These are phyloP conservation scores for Sporothrix pseudoabietina DNA, from an alignment of 2,329 filamentous ascomycete genomes.

Conservation along the genomic window DNA sequence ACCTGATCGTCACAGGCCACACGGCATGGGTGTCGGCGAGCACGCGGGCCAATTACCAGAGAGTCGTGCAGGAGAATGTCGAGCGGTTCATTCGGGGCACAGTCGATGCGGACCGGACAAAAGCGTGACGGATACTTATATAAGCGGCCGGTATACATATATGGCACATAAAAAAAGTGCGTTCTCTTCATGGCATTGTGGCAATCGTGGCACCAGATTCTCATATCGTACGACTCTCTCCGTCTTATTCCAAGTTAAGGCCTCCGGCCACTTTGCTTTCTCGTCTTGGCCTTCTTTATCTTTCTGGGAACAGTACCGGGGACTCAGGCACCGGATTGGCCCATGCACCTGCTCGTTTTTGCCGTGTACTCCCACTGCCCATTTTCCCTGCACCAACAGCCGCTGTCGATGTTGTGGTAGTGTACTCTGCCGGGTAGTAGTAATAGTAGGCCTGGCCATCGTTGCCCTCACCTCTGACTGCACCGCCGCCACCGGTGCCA, in stretches of 20 bases:
- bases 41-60: constrained; percentile 35
- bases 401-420: not conserved
- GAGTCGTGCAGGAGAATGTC: constrained; percentile 33
- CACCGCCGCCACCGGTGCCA: not conserved
- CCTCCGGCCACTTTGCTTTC: not conserved
- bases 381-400: not conserved
- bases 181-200: not conserved
- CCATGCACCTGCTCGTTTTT: not conserved
- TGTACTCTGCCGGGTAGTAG: constrained; percentile 2
- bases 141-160: not conserved
- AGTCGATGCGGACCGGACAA: constrained; percentile 20
- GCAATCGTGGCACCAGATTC: too few relatives aligned
- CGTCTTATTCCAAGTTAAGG: not conserved
- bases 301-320: not conserved
- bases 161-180: constrained; percentile 2
- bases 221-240: not conserved
- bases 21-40: constrained; percentile 35
- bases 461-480: not conserved
- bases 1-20: constrained; percentile 34
- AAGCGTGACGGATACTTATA: constrained; percentile 14
- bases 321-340: constrained; percentile 1
- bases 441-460: constrained; percentile 18
- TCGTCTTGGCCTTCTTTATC: constrained; percentile 21
- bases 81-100: constrained; percentile 30
- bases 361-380: not conserved